phyloP scores from a whole-genome alignment of 1,139 yeast genomes.

The Kodamaea fungicola region DNA sequence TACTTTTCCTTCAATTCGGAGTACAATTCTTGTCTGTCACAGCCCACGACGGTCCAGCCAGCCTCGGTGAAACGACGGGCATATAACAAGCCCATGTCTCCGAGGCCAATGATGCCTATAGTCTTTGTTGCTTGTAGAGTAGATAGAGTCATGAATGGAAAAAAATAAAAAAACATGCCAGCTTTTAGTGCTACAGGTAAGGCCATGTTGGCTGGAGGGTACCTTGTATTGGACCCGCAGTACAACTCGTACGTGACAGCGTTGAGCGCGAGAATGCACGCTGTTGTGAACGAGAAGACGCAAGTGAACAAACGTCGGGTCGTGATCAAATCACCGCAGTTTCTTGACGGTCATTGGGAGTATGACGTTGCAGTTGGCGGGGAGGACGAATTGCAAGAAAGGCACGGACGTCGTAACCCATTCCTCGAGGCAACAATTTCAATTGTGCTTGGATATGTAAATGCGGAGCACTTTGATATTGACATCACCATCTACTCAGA shows the following conservation, averaged over 20 bases:
- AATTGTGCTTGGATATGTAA: constrained; percentile 52
- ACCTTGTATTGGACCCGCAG: constrained; percentile 75
- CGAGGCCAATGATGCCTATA: constrained; percentile 91
- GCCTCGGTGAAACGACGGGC: constrained; percentile 74
- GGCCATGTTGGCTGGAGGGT: constrained; percentile 92
- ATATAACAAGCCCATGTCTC: constrained; percentile 93
- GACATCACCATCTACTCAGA: constrained; percentile 73
- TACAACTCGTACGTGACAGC: constrained; percentile 84
- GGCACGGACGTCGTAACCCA: constrained; percentile 52
- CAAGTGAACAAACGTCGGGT: constrained; percentile 19
- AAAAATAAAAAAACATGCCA: constrained; percentile 3
- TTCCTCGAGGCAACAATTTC: constrained; percentile 64
- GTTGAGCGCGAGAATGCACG: constrained; percentile 86
- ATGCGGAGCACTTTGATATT: constrained; percentile 32
- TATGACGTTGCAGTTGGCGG: constrained; percentile 32
- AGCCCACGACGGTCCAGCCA: constrained; percentile 90
- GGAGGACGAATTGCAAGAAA: constrained; percentile 15
- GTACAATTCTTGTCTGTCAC: constrained; percentile 74
- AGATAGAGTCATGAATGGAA: not conserved
- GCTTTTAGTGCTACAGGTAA: constrained; percentile 92
- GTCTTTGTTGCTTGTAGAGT: constrained; percentile 31
- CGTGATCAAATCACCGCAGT: constrained; percentile 74
- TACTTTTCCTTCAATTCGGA: constrained; percentile 44
- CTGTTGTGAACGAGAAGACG: constrained; percentile 39
- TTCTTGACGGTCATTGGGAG: constrained; percentile 64